Conservation (phyloP, 495 filamentous ascomycete species). For the Recurvomyces mirabilis region DNA sequence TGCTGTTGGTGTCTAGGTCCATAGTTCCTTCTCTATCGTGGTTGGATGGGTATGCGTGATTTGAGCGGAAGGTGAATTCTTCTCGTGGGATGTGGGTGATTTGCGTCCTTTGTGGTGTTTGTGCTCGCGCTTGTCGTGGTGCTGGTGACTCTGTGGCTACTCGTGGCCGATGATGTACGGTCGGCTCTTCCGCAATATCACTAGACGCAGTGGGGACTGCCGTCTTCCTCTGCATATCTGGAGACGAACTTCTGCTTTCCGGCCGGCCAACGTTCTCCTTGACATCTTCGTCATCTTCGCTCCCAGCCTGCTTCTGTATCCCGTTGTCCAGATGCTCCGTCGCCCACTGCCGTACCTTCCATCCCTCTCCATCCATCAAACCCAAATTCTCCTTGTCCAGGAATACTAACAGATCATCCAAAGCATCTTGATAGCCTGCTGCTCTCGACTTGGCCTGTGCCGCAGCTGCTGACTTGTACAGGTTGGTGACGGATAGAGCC, state of each 20-base stretch:
- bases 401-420: constrained; percentile 79
- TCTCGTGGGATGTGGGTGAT: background rate
- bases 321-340: constrained; percentile 65
- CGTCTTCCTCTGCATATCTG: constrained; percentile 44
- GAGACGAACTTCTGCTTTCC: constrained; percentile 41
- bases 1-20: constrained; percentile 31
- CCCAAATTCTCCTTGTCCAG: constrained; percentile 72
- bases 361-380: constrained; percentile 66
- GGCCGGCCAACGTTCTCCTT: background rate
- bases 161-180: background rate
- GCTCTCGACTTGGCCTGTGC: constrained; percentile 61
- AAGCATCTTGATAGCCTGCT: constrained; percentile 84
- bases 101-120: background rate
- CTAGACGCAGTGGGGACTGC: constrained; percentile 27
- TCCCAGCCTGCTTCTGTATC: constrained; percentile 38
- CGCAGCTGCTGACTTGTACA: constrained; percentile 80
- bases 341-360: constrained; percentile 72
- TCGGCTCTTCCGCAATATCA: background rate
- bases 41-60: constrained; percentile 46
- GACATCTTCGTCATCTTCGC: constrained; percentile 11
- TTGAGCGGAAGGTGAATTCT: constrained; percentile 61
- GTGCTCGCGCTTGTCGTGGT: constrained; percentile 14
- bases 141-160: constrained; percentile 3
- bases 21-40: constrained; percentile 49
- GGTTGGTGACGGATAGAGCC: constrained; percentile 85